Evolutionary conservation across 1,284 basidiomycete genomes (phyloP).

Genomic region (Macrocystidia cucumis): DNA sequence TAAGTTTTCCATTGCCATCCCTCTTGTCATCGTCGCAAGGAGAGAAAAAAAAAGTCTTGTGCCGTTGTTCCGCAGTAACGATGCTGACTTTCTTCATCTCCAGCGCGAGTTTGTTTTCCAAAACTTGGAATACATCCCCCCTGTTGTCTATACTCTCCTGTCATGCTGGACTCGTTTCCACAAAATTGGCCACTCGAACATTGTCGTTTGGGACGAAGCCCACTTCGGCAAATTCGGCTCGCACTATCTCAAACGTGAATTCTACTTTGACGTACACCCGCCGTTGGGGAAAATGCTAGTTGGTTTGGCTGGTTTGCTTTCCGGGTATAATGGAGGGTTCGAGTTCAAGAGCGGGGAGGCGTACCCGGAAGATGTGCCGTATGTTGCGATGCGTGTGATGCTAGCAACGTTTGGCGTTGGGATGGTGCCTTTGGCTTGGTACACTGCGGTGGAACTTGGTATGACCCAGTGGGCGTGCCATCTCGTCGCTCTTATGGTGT

Average conservation of each 20-base stretch:
- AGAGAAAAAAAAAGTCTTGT: too few relatives aligned
- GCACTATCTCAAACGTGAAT: slow-evolving; percentile 93
- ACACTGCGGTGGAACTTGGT: slow-evolving; percentile 91
- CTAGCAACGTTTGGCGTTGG: slow-evolving; percentile 91
- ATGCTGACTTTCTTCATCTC: slow-evolving; percentile 1
- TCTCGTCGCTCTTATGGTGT: slow-evolving; percentile 89
- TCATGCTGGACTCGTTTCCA: slow-evolving; percentile 94
- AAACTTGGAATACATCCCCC: slow-evolving; percentile 78
- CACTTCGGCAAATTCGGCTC: slow-evolving; percentile 97
- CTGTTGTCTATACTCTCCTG: slow-evolving; percentile 86
- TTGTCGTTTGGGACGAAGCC: slow-evolving; percentile 99
- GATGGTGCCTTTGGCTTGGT: slow-evolving; percentile 96
- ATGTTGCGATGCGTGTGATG: slow-evolving; percentile 92
- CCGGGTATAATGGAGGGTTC: slow-evolving; percentile 88
- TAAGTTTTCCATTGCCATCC: too few relatives aligned
- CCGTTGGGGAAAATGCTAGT: slow-evolving; percentile 99
- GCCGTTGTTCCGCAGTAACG: slow-evolving; percentile 4
- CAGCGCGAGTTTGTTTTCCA: slow-evolving; percentile 72
- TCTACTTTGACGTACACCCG: slow-evolving; percentile 97
- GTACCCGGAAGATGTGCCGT: slow-evolving; percentile 86
- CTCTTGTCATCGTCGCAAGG: slow-evolving; percentile 9
- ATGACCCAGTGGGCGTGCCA: slow-evolving; percentile 90
- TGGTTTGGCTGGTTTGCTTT: slow-evolving; percentile 83
- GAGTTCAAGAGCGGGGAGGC: slow-evolving; percentile 91
- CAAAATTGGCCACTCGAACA: slow-evolving; percentile 82